Evolutionary conservation across 352 stramenopile species (phyloP), one percentile per base, ranked within the genome.

Genomic region (Phytopythium cucurbitacearum): DNA sequence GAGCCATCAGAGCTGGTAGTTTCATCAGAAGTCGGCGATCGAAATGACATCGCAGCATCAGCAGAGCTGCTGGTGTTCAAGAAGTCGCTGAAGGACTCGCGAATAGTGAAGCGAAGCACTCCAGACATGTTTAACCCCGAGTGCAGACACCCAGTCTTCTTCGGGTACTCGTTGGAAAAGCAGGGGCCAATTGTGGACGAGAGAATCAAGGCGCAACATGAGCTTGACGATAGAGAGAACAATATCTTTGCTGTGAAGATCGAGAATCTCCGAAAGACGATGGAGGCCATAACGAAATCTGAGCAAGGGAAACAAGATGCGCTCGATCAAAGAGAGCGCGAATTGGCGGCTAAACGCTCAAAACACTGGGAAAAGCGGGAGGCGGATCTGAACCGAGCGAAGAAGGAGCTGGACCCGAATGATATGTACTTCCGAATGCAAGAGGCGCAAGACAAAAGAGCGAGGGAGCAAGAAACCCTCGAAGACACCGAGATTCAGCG

Each of bases 391-490:
- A 76, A 90, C 7, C 72, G 80, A 0, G 80, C 80, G 2, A 80
- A 84, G 47, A 79, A 82, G 35, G 80, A 94, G 33, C 54, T 94
- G 3, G 80, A 94, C 47, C 81, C 83, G 8, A 89, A 69, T 34
- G 80, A 89, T 33, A 69, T 87, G n/a, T 93, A 85, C 60, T 93
- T 93, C 36, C 67, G 67, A 1, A 90, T 72, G 6, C 66, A 80
- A 3, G 80, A 89, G 7, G 65, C 70, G 0, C 73, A 87, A 33
- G 79, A 89, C 52, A 76, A 76, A 40, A 79, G 77, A 35, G 75
- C 73, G 0, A 71, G 51, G 3, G 77, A 79, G 0, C 73, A 86
- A 44, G 70, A 91, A 41, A 56, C 48, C 0, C 64, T 71, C 33
- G 80, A 94, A 55, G 76, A 91, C 40, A 55, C 69, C 12, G 76